Evolutionary conservation across 163 green algal genomes (phyloP), one percentile per base, ranked within the genome.

Genomic region (Picocystis sp.): DNA sequence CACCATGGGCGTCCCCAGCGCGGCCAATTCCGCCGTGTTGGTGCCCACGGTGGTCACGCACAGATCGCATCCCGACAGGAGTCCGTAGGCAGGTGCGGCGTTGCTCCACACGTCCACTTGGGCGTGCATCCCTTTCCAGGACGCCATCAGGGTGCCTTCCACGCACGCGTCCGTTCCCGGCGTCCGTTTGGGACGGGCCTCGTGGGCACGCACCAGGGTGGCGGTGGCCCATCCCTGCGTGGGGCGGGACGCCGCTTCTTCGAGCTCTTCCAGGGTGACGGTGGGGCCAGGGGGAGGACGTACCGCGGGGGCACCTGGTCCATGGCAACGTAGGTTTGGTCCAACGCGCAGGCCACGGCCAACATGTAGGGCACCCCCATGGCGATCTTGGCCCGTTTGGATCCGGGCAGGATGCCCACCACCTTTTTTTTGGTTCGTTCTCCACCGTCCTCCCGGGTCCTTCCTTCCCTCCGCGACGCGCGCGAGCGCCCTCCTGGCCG

Each of bases 21-120:
- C 44, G 22, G 47, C 64, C 22, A 72, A 49, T 62, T 72, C 64
- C 14, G 64, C 64, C 9, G 64, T 72, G 47, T 72, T 72, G 24
- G 64, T 72, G 38, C 64, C 64, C 21, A 70, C 62, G 17, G 63
- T 71, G 13, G 63, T 71, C 38, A 71, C 29, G 22, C 41, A 62
- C 24, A 71, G 47, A 24, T 53, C 48, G 61, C 61, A 71, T 22
- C 49, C 13, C 11, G 34, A 15, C 45, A 53, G 52, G 21, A 71
- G 25, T 8, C 41, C 22, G 46, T 71, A 71, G 14, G 63, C 17
- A 17, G 63, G 62, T 21, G 35, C 55, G 46, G 22, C 15, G 12
- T 29, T 61, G 52, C 29, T 35, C 66, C 10, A 67, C 57, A 17
- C 61, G 21, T 34, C 66, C 21, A 15, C 43, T 10, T 50, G 33